Evolutionary conservation across 176 grass and related monocot species (phyloP), one percentile per base, ranked within the genome.

Genomic region (Oryza glumipatula): DNA sequence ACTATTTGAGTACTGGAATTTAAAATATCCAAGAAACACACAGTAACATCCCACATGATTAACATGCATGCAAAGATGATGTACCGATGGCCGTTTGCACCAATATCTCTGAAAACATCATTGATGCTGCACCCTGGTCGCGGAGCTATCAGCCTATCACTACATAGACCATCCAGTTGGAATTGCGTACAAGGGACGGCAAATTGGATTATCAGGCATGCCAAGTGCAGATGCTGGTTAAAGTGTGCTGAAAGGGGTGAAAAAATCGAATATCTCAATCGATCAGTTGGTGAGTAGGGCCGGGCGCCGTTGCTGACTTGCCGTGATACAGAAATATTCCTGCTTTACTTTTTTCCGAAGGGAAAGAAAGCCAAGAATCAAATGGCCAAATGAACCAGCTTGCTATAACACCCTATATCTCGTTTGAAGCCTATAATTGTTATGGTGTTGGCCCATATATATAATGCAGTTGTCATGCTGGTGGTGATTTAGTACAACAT

Each of bases 161-260:
- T 15, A 13, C 14, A 19, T 51, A 76, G 72, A 39, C 60, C 72
- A 22, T 51, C 16, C 8, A 8, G 9, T 5, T 68, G 72, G 72
- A 76, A 65, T 84, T 84, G 72, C 72, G 28, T 84, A 41, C 9
- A 76, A 68, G 45, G 24, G 0, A 84, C 67, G 82, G 44, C 28
- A 67, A 39, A 4, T 68, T 39, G 22, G 72, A 76, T 84, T 36
- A 58, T 66, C 28, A 36, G 66, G 65, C 66, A 68, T 19, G 30
- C 46, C 11, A 66, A 49, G 58, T 23, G 81, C 70, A 24, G 71
- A 19, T 67, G 61, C 32, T 56, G 65, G 60, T 61, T 65, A 32
- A 39, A 39, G 38, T 41, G 39, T 41, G 39, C 72, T 41, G 63
- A 51, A 26, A 83, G 74, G 56, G 10, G 3, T 30, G 26, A 5